Base-by-base conservation (phyloP, 1,139 yeast species). In the Sugiyamaella xylanicola region DNA sequence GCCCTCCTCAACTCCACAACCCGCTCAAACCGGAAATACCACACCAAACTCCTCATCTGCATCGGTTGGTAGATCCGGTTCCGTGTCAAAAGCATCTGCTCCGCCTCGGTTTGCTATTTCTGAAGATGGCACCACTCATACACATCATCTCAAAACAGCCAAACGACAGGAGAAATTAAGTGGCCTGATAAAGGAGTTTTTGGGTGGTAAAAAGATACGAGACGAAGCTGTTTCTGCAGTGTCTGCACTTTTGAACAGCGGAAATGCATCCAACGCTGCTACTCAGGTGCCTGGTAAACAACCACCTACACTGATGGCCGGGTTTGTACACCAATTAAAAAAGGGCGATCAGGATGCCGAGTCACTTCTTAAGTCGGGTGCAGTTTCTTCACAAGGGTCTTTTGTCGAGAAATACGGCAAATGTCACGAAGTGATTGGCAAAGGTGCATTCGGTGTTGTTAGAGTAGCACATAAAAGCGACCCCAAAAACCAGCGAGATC, bases 381-480 rank as follows among this genome's bases (percentile, higher is more conserved):
- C 55, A 16, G 43, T 16, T 68, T 68, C 62, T 65, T 68, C 62
- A 65, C 68, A 44, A 56, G 58, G 66, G 5, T 71, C 82, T 13
- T 79, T 84, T 66, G 78, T 77, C 19, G 84, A 86, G 54, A 82
- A 88, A 65, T 90, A 90, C 67, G 97, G 97, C 32, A 77, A 81
- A 48, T 85, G 93, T 63, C 90, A 83, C 65, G 92, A 86, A 61
- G 83, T 88, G 25, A 81, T 90, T 51, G 97, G 97, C 20, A 81
- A 83, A 53, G 96, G 96, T 16, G 83, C 95, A 0, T 90, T 86
- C 71, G 97, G 97, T 17, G 81, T 87, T 36, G 95, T 90, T 22
- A 81, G 93, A 59, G 79, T 90, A 60, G 73, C 92, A 55, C 84
- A 84, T 75, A 76, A 82, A 70, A 72, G 76, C 53, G 76, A 73